Percentiles rank a stretch among this genome's conserved stretches.
Evolutionary conservation across 345 rosid species (phyloP).

Genomic region (Salix arbutifolia): DNA sequence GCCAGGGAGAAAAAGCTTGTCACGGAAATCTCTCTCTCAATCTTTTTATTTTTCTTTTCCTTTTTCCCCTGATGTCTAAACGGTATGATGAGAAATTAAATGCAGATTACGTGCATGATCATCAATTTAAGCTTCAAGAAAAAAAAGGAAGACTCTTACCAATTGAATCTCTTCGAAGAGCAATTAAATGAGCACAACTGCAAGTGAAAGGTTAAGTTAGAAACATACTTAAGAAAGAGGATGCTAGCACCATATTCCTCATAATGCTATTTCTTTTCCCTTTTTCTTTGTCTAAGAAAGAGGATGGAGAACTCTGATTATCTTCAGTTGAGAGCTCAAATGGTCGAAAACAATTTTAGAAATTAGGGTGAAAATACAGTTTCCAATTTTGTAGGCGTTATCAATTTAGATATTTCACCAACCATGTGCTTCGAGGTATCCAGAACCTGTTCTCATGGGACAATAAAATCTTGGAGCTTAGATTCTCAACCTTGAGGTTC

Average conservation of each 20-base stretch:
- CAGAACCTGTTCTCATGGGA: background rate
- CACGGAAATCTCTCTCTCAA: background rate
- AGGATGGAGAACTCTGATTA: too few species aligned
- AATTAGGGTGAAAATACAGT: background rate
- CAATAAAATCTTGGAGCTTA: background rate
- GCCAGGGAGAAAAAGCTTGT: background rate
- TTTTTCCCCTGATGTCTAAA: background rate
- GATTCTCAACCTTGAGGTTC: background rate
- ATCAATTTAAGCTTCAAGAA: background rate
- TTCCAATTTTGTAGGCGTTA: background rate
- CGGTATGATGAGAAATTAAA: background rate
- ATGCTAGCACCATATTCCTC: background rate
- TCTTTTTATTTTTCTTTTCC: background rate
- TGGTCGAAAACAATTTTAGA: background rate
- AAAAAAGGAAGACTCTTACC: constrained; percentile 41
- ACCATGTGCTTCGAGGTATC: background rate
- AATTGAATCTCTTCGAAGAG: constrained; percentile 93
- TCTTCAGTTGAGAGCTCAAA: background rate
- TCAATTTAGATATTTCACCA: background rate
- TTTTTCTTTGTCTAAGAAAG: background rate
- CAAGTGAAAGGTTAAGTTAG: constrained; percentile 7
- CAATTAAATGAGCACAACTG: constrained; percentile 95
- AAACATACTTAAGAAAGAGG: background rate
- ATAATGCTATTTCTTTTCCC: too few species aligned
- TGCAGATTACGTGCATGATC: background rate